Base-by-base conservation (phyloP, 1,139 yeast genomes). In the Blastobotrys apis region DNA sequence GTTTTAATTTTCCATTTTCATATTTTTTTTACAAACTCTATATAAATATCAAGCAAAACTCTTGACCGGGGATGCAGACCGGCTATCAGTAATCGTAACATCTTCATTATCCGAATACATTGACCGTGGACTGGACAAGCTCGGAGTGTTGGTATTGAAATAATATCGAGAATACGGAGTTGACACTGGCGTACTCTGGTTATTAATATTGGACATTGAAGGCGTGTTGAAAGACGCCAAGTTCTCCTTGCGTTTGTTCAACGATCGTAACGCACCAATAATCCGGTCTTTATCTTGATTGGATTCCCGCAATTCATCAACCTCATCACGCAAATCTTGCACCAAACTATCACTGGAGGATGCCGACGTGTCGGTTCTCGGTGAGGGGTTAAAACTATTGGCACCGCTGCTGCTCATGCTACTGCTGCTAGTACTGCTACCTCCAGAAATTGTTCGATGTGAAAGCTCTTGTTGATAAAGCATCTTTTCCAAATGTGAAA, bases 261-360 rank as follows among this genome's bases (percentile, higher is more conserved):
- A 49, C 10, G 62, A 55, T 13, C 62, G 48, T 25, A 88, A 68
- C 8, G 94, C 88, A 51, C 77, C 77, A 46, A 88, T 85, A 51
- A 88, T 80, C 41, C 81, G 81, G 54, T 87, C 95, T 61, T 87
- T 88, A 54, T 78, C 77, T 44, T 75, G 73, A 42, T 85, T 64
- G 41, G 75, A 71, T 48, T 78, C 83, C 55, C 75, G 75, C 54
- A 88, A 68, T 45, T 80, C 86, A 40, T 68, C 60, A 9, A 87
- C 77, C 59, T 85, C 94, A 43, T 80, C 88, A 50, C 77, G 81
- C 53, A 83, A 82, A 33, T 81, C 88, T 47, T 71, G 72, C 47
- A 81, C 53, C 19, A 44, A 30, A 21, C 67, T 49, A 25, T 58
- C 60, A n/a, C n/a, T 31, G 16, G 37, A 32, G 35, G 34, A 27